Evolutionary conservation across 2,329 filamentous ascomycete species (phyloP).

Genomic region (Triangularia verruculosa): DNA sequence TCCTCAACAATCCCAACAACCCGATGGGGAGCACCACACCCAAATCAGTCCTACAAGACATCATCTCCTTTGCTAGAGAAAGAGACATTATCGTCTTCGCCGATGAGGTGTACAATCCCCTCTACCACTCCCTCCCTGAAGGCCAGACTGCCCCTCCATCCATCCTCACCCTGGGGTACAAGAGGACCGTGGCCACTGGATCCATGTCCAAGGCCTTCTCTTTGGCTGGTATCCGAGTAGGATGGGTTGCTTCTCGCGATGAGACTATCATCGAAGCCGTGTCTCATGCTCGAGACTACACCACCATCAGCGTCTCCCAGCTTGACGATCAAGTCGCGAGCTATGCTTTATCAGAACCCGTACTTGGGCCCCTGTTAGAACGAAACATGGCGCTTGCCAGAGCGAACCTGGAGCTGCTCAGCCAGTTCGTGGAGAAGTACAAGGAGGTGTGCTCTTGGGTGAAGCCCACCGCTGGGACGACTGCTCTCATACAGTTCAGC

Average conservation of each 20-base stretch:
- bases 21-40: slow-evolving; percentile 72
- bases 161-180: slow-evolving; percentile 67
- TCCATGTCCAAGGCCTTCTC: slow-evolving; percentile 85
- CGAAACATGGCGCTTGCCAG: slow-evolving; percentile 66
- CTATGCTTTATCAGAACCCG: slow-evolving; percentile 61
- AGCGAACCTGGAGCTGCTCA: slow-evolving; percentile 64
- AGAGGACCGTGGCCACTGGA: slow-evolving; percentile 68
- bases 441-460: slow-evolving; percentile 65
- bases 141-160: slow-evolving; percentile 60
- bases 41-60: slow-evolving; percentile 54
- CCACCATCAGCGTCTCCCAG: slow-evolving; percentile 80
- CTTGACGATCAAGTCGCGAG: slow-evolving; percentile 76
- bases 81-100: slow-evolving; percentile 65
- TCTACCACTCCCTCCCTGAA: slow-evolving; percentile 66
- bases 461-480: slow-evolving; percentile 75
- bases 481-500: slow-evolving; percentile 70
- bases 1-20: slow-evolving; percentile 74
- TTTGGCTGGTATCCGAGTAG: slow-evolving; percentile 75
- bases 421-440: slow-evolving; percentile 64
- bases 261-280: slow-evolving; percentile 59
- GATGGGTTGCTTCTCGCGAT: slow-evolving; percentile 75
- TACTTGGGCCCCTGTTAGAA: slow-evolving; percentile 35
- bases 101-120: slow-evolving; percentile 80
- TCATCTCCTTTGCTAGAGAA: slow-evolving; percentile 62
- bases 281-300: slow-evolving; percentile 71